Base-by-base conservation (phyloP, 2,329 filamentous ascomycete species). In the Claviceps spartinae region DNA sequence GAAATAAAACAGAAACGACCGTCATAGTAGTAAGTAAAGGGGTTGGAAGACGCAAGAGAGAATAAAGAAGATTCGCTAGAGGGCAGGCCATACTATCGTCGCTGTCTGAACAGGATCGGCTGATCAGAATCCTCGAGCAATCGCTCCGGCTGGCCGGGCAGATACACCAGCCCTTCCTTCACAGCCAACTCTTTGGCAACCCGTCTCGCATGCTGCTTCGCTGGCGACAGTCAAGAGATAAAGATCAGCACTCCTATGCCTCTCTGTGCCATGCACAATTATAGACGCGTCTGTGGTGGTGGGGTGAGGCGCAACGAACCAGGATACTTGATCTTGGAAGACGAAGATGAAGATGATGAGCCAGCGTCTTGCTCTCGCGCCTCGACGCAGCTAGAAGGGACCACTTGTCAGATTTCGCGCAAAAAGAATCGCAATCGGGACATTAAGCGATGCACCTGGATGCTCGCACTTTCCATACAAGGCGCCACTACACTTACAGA, bases 121-220 rank as follows among this genome's bases (percentile, higher is more conserved):
- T 76, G 74, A 57, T 82, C 78, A 8, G 78, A 81, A 64, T 81
- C 75, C 59, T 80, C 77, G 57, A 73, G 80, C n/a, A 67, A 66
- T 18, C 65, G 64, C 30, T 74, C 72, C 2, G 70, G 64, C 58
- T 77, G 71, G 22, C 78, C 78, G 1, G 74, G 74, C 16, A 82
- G 68, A 59, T 73, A 81, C 59, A 82, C 69, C 60, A 82, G 66
- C 53, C 78, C 78, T 56, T 72, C 65, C 30, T 67, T 61, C 47
- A 70, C 69, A 9, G 67, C 71, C 14, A 81, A 70, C 58, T 77
- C 70, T 24, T 69, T 66, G 43, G 70, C 75, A 16, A 81, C 77
- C 59, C 77, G 79, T 54, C 70, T 69, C n/a, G 76, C 78, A 59
- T 82, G 78, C 43, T 69, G 64, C 61, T 77, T 81, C 52, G 76